A percentile compares a stretch with the other conserved stretches of the same genome.
Conservation (phyloP, 2,329 filamentous ascomycete genomes). For the Pseudocercospora eumusae region DNA sequence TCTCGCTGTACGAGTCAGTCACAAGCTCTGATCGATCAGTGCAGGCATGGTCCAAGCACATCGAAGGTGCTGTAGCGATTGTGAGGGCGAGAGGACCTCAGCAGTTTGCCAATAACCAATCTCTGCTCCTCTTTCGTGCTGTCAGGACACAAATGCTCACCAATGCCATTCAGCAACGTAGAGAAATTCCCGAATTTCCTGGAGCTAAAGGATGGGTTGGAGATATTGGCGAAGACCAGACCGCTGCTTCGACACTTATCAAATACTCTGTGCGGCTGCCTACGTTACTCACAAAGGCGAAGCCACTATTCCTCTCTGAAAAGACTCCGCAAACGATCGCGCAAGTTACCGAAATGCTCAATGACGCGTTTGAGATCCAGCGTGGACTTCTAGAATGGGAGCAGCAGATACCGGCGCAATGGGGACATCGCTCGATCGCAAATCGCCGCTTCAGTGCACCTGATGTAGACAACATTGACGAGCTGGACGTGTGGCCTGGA, state of each 20-base stretch:
- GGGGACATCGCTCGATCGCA: conserved; percentile 11
- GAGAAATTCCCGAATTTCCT: conserved; percentile 13
- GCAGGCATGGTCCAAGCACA: conserved; percentile 19
- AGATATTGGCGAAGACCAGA: conserved; percentile 8
- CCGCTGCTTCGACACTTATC: conserved; percentile 6
- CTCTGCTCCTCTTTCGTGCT: conserved; percentile 17
- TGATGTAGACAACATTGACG: conserved; percentile 12
- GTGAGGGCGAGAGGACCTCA: conserved; percentile 14
- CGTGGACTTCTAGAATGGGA: conserved; percentile 5
- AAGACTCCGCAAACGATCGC: neutral
- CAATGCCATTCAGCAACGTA: conserved; percentile 17
- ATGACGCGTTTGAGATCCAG: conserved; percentile 11
- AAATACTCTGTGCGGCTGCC: conserved; percentile 10
- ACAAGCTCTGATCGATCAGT: conserved; percentile 15
- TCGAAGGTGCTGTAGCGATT: conserved; percentile 19
- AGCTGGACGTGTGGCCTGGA: conserved; percentile 16
- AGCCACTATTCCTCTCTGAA: neutral
- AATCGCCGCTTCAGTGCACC: conserved; percentile 1
- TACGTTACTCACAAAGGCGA: conserved; percentile 10
- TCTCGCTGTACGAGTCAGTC: conserved; percentile 17
- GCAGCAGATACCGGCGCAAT: conserved; percentile 11
- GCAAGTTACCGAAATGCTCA: conserved; percentile 4
- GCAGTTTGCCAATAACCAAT: conserved; percentile 12
- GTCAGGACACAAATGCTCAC: conserved; percentile 19
- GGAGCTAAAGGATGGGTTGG: conserved; percentile 11